These are phyloP conservation scores for Hygrocybe punicea DNA, from an alignment of 768 basidiomycete genomes.

Conservation along the genomic window DNA sequence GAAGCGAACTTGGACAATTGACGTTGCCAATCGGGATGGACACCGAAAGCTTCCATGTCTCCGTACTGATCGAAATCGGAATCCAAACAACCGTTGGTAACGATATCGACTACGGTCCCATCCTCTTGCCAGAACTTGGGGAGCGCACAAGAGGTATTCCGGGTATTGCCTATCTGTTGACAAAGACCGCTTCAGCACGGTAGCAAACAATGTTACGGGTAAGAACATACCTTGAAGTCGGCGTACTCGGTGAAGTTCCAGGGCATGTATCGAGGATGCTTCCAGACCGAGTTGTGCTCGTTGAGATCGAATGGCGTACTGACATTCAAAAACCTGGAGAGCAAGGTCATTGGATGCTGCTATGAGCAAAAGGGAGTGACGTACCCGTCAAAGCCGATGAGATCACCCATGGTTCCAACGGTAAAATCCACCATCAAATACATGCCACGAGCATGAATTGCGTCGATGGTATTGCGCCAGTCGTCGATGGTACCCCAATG, in stretches of 20 bases:
- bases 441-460: slow-evolving; percentile 79
- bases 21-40: slow-evolving; percentile 91
- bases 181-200: slow-evolving; percentile 6
- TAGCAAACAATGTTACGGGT: not conserved
- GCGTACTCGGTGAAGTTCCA: slow-evolving; percentile 85
- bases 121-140: slow-evolving; percentile 81
- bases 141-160: slow-evolving; percentile 69
- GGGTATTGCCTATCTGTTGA: slow-evolving; percentile 61
- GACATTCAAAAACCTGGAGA: slow-evolving; percentile 63
- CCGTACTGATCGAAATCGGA: slow-evolving; percentile 96
- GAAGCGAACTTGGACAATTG: slow-evolving; percentile 93
- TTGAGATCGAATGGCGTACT: slow-evolving; percentile 76
- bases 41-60: slow-evolving; percentile 97
- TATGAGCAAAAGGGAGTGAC: slow-evolving; percentile 21
- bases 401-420: slow-evolving; percentile 86
- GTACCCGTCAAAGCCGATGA: slow-evolving; percentile 81
- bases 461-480: slow-evolving; percentile 73
- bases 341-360: not conserved
- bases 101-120: slow-evolving; percentile 57
- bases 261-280: slow-evolving; percentile 68
- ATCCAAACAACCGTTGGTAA: slow-evolving; percentile 64
- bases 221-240: slow-evolving; percentile 63
- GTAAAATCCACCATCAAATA: slow-evolving; percentile 94
- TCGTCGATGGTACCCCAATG: slow-evolving; percentile 86
- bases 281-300: slow-evolving; percentile 75